phyloP scores from a whole-genome alignment of 371 early-diverging fungal species.

The Modicella reniformis region DNA sequence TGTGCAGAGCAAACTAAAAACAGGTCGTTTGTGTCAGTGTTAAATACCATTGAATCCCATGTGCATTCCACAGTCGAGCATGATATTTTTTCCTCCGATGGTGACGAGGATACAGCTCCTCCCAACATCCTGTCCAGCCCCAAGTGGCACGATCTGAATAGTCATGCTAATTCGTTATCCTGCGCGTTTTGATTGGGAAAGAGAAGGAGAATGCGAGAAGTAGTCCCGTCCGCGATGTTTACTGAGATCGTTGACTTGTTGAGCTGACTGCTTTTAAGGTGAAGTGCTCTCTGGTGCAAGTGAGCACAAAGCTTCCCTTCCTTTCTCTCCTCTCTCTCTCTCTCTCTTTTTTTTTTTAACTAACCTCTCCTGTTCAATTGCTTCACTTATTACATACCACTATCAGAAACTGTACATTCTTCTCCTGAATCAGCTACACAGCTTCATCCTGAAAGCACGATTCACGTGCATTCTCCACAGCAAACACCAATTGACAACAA shows the following conservation, averaged over 20 bases:
- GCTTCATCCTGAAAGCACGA: too few relatives aligned
- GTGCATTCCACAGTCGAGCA: slow-evolving; percentile 99
- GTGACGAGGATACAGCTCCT: slow-evolving; percentile 91
- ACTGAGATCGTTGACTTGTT: too few relatives aligned
- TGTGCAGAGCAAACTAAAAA: neutral
- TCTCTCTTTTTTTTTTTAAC: neutral
- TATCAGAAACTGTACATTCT: neutral
- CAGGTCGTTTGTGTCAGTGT: neutral
- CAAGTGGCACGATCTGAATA: slow-evolving; percentile 66
- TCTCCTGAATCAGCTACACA: neutral
- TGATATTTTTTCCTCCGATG: slow-evolving; percentile 89
- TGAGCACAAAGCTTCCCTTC: neutral
- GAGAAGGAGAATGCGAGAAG: slow-evolving; percentile 1
- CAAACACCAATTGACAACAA: too few relatives aligned
- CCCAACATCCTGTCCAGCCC: slow-evolving; percentile 90
- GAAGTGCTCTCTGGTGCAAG: too few relatives aligned
- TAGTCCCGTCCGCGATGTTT: too few relatives aligned
- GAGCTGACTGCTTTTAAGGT: too few relatives aligned
- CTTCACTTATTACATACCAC: neutral
- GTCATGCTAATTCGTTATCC: slow-evolving; percentile 46
- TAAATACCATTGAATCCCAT: slow-evolving; percentile 96
- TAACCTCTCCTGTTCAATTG: neutral
- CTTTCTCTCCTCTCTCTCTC: neutral
- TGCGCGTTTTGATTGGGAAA: neutral
- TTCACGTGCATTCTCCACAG: too few relatives aligned